Evolutionary conservation across 306 rosid genomes (phyloP).

Genomic region (Vigna nakashimae): DNA sequence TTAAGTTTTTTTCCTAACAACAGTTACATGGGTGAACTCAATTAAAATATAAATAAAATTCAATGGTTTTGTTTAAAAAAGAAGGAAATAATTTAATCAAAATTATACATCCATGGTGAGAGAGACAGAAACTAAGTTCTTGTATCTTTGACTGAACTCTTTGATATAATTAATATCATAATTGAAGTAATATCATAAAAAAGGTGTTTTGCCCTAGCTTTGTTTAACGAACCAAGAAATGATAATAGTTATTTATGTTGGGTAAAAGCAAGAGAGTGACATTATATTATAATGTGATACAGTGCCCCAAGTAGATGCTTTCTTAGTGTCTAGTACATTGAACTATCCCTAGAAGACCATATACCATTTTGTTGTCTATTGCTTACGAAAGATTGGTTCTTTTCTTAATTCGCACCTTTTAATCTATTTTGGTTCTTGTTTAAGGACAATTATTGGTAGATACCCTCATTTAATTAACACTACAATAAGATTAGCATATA

Average conservation of each 20-base stretch:
- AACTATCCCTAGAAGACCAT: slow-evolving; percentile 52
- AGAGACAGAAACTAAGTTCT: slow-evolving; percentile 21
- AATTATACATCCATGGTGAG: background rate
- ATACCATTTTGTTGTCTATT: slow-evolving; percentile 38
- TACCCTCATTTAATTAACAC: slow-evolving; percentile 26
- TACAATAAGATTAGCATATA: background rate
- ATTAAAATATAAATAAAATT: too few relatives aligned
- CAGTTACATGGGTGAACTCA: too few relatives aligned
- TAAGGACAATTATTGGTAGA: slow-evolving; percentile 32
- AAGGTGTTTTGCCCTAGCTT: slow-evolving; percentile 39
- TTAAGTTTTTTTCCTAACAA: too few relatives aligned
- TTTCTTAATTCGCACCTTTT: slow-evolving; percentile 44
- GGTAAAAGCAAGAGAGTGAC: slow-evolving; percentile 26
- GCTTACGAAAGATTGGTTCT: slow-evolving; percentile 36
- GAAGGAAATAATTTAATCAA: too few relatives aligned
- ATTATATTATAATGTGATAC: slow-evolving; percentile 40
- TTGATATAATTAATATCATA: slow-evolving; percentile 8
- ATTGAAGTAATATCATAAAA: background rate
- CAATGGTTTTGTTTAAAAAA: too few relatives aligned
- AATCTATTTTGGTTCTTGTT: slow-evolving; percentile 37
- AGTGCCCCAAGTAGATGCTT: slow-evolving; percentile 52
- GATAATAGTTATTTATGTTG: slow-evolving; percentile 33
- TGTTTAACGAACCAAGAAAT: slow-evolving; percentile 39
- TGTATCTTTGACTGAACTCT: slow-evolving; percentile 21
- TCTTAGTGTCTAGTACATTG: slow-evolving; percentile 52